These are phyloP conservation scores for Rhizophora apiculata DNA, from an alignment of 345 rosid species.

Conservation along the genomic window DNA sequence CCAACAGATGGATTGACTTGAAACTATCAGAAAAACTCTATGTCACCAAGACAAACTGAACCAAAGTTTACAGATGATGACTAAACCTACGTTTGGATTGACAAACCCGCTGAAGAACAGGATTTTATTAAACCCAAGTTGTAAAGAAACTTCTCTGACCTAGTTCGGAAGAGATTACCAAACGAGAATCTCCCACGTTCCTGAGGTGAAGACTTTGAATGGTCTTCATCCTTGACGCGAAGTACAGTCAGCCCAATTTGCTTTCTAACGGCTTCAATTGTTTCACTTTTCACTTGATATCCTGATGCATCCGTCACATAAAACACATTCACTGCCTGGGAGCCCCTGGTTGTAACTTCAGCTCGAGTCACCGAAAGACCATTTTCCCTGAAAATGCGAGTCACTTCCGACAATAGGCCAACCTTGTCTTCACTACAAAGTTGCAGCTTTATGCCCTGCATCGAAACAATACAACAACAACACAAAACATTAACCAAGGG, in stretches of 20 bases:
- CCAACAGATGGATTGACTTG: conserved; percentile 24
- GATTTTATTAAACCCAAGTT: conserved; percentile 65
- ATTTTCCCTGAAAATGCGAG: conserved; percentile 88
- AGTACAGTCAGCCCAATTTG: conserved; percentile 71
- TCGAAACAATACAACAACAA: conserved; percentile 3
- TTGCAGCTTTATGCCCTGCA: conserved; percentile 81
- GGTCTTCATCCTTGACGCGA: conserved; percentile 51
- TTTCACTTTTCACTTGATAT: conserved; percentile 55
- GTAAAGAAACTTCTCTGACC: conserved; percentile 75
- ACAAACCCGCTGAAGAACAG: conserved; percentile 33
- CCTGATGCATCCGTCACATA: conserved; percentile 81
- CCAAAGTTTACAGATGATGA: conserved; percentile 19
- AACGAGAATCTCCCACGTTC: conserved; percentile 57
- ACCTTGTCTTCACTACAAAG: conserved; percentile 69
- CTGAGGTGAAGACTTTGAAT: conserved; percentile 34
- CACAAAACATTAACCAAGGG: background rate
- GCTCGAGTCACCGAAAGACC: conserved; percentile 80
- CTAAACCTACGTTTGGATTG: conserved; percentile 17
- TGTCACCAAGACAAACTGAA: conserved; percentile 13
- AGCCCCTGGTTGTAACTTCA: conserved; percentile 82
- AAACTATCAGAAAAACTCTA: background rate
- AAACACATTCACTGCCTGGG: conserved; percentile 75
- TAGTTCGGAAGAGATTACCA: conserved; percentile 56
- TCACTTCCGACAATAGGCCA: conserved; percentile 85
- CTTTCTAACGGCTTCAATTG: conserved; percentile 70